Evolutionary conservation across 495 filamentous ascomycete species (phyloP).

Genomic region (Xylaria flabelliformis): DNA sequence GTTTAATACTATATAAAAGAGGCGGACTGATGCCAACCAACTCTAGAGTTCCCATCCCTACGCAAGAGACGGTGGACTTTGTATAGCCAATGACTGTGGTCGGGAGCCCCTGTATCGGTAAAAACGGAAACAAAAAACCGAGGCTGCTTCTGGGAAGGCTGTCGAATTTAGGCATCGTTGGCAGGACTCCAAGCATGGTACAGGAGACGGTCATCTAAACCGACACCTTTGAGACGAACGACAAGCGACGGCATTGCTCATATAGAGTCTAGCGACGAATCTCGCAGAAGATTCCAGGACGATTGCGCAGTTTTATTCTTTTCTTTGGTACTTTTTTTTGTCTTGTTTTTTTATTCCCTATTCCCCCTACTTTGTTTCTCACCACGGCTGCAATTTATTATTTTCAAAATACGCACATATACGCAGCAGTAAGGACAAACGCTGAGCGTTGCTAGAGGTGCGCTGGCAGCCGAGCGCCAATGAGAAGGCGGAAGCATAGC

Average conservation of each 20-base stretch:
- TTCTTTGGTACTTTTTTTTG: slow-evolving; percentile 26
- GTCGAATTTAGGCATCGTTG: slow-evolving; percentile 8
- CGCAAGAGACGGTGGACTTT: slow-evolving; percentile 17
- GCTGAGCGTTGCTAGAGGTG: slow-evolving; percentile 16
- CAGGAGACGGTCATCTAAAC: slow-evolving; percentile 16
- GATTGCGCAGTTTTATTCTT: slow-evolving; percentile 25
- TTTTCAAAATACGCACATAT: not conserved
- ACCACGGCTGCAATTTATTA: slow-evolving; percentile 18
- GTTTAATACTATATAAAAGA: slow-evolving; percentile 48
- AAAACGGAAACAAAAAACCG: slow-evolving; percentile 14
- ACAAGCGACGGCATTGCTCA: slow-evolving; percentile 25
- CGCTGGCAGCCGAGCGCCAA: slow-evolving; percentile 18
- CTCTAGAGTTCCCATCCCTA: slow-evolving; percentile 20
- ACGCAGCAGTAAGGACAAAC: slow-evolving; percentile 17
- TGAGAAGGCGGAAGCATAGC: not conserved
- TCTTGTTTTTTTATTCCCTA: slow-evolving; percentile 21
- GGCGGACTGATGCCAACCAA: slow-evolving; percentile 22
- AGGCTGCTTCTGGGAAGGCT: slow-evolving; percentile 26
- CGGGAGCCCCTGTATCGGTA: slow-evolving; percentile 5
- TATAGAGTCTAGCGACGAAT: slow-evolving; percentile 25
- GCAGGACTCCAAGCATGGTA: slow-evolving; percentile 21
- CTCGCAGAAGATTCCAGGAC: slow-evolving; percentile 18
- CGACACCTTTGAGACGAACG: slow-evolving; percentile 20
- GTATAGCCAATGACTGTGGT: slow-evolving; percentile 17
- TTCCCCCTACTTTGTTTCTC: slow-evolving; percentile 11